phyloP scores from a whole-genome alignment of 352 stramenopile genomes.

The Pythium plurisporium region DNA sequence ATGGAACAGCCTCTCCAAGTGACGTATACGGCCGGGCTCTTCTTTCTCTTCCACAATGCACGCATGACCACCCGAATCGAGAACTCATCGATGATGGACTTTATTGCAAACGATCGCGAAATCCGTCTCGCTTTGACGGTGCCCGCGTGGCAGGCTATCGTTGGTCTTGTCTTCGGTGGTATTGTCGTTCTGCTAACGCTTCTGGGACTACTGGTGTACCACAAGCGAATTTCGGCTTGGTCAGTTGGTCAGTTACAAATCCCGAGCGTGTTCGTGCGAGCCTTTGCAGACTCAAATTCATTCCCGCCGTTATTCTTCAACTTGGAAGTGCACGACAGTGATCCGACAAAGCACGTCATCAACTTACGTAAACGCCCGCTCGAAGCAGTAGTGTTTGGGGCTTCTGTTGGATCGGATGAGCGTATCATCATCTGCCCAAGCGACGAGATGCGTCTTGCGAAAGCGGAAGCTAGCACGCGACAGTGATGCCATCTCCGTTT shows the following conservation, averaged over 20 bases:
- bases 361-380: neutral
- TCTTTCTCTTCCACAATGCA: constrained; percentile 14
- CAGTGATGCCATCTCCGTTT: too few relatives aligned
- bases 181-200: neutral
- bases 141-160: neutral
- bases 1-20: constrained; percentile 7
- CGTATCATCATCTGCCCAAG: neutral
- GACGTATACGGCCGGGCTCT: constrained; percentile 7
- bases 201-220: neutral
- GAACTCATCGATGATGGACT: neutral
- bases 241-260: neutral
- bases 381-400: neutral
- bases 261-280: neutral
- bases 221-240: neutral
- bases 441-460: too few relatives aligned
- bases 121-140: neutral
- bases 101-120: neutral
- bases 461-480: too few relatives aligned
- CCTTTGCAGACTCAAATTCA: neutral
- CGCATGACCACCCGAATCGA: neutral
- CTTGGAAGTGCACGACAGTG: neutral
- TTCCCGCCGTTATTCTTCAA: neutral
- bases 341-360: neutral
- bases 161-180: neutral
- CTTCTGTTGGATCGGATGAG: neutral